Evolutionary conservation across 768 basidiomycete species (phyloP), one percentile per base, ranked within the genome.

Genomic region (Russula abietina): DNA sequence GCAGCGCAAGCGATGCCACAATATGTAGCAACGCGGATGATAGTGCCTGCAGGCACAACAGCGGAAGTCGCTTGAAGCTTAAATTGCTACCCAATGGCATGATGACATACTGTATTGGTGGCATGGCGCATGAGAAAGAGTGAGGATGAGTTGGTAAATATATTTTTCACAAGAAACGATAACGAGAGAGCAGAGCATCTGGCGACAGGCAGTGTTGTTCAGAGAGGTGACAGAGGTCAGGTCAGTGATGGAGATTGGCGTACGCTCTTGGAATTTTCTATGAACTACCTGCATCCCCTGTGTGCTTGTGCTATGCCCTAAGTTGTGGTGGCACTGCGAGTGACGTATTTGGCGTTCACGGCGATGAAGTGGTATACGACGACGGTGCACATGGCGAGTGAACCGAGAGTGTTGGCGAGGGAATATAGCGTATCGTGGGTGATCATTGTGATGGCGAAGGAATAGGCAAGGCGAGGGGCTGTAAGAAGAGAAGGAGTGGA

Each of bases 321-420:
- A 19, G 59, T 30, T 26, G 51, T 17, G 17, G 32, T 8, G 7
- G 28, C 28, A 30, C 46, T 26, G 14, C 54, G 39, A 19, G 72
- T 71, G 71, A 81, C 65, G 64, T 78, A 70, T 24, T 81, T 80
- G 45, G 85, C 83, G 69, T 95, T 95, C 64, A 96, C 91, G 38
- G 91, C 87, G 55, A 98, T 78, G 69, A 96, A 83, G 76, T 98
- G 95, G 75, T 95, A 97, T 52, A 84, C 82, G 58, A 98, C 87
- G 59, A 94, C 88, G 6, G 89, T 86, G 67, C 92, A 70, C 87
- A 98, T 93, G 32, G 95, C 90, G 57, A 91, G 78, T 41, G 86
- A 78, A 41, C 94, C 94, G 19, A 95, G 84, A 32, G 83, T 78
- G 74, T 93, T 94, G 62, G 92, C 88, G 57, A 96, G 80, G 59